Conservation (phyloP, 257 asterid genomes). For the Cynanchum wilfordii region DNA sequence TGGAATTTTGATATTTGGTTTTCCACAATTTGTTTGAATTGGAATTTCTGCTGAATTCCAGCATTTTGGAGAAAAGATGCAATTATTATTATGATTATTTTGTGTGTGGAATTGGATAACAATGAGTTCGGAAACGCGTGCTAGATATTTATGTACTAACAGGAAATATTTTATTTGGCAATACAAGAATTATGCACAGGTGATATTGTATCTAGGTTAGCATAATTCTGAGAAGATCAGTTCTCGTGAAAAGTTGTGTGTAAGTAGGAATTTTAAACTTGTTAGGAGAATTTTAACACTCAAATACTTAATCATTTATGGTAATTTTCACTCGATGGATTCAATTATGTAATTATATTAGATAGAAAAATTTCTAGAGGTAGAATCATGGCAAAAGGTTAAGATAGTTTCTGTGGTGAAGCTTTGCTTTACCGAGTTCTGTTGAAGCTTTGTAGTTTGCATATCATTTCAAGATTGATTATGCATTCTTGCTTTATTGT, state of each 20-base stretch:
- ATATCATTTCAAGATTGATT: background rate
- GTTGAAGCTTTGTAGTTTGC: background rate
- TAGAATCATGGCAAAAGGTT: background rate
- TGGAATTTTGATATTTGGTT: background rate
- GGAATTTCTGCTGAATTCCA: background rate
- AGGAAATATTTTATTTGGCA: background rate
- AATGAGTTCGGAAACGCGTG: background rate
- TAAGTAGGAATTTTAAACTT: background rate
- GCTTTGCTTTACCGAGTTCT: background rate
- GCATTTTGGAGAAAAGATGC: background rate
- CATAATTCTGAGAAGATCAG: background rate
- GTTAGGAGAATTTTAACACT: background rate
- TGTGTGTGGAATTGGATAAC: background rate
- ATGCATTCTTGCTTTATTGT: background rate
- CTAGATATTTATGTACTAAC: background rate
- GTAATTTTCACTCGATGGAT: background rate
- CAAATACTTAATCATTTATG: background rate
- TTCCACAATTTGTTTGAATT: background rate
- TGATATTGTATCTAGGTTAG: background rate
- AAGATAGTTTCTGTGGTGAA: background rate
- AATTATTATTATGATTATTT: no score
- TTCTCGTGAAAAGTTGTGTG: background rate
- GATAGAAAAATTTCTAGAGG: background rate
- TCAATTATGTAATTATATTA: no score
- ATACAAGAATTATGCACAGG: background rate